Evolutionary conservation across 2,329 filamentous ascomycete genomes (phyloP).

Genomic region (Alternaria dauci): DNA sequence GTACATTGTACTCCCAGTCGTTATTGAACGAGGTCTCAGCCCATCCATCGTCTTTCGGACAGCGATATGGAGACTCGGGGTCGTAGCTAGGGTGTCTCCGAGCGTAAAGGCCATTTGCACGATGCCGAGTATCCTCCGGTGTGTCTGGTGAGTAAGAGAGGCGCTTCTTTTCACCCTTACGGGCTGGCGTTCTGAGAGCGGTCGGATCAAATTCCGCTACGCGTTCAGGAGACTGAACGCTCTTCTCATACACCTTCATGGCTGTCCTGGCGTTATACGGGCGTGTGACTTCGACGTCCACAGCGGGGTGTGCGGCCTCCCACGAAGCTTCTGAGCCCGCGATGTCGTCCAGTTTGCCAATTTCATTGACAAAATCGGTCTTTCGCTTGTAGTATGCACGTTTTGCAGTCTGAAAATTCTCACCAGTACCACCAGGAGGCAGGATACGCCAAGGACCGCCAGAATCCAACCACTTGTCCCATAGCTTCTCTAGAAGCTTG

Average conservation of each 20-base stretch:
- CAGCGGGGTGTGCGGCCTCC: slow-evolving; percentile 3
- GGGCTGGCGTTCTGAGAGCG: neutral
- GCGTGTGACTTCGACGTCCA: slow-evolving; percentile 3
- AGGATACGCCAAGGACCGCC: slow-evolving; percentile 22
- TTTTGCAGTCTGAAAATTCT: neutral
- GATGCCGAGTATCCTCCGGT: slow-evolving; percentile 17
- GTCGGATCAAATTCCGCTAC: neutral
- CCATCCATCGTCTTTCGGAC: slow-evolving; percentile 15
- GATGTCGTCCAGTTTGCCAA: slow-evolving; percentile 2
- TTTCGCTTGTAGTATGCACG: slow-evolving; percentile 13
- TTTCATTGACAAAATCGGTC: slow-evolving; percentile 13
- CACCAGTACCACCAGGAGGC: neutral
- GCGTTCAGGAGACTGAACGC: slow-evolving; percentile 3
- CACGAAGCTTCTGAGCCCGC: slow-evolving; percentile 8
- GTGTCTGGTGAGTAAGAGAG: slow-evolving; percentile 13
- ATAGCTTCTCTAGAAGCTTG: slow-evolving; percentile 10
- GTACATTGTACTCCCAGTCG: slow-evolving; percentile 16
- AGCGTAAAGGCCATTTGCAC: neutral
- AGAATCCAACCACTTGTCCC: slow-evolving; percentile 7
- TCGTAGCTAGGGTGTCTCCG: slow-evolving; percentile 12
- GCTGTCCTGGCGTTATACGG: slow-evolving; percentile 4
- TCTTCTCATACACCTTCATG: neutral
- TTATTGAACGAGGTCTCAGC: slow-evolving; percentile 16
- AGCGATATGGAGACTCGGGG: slow-evolving; percentile 18
- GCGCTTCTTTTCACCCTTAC: neutral